Conservation (phyloP, 1,284 basidiomycete species). For the Limonomyces culmigenus region DNA sequence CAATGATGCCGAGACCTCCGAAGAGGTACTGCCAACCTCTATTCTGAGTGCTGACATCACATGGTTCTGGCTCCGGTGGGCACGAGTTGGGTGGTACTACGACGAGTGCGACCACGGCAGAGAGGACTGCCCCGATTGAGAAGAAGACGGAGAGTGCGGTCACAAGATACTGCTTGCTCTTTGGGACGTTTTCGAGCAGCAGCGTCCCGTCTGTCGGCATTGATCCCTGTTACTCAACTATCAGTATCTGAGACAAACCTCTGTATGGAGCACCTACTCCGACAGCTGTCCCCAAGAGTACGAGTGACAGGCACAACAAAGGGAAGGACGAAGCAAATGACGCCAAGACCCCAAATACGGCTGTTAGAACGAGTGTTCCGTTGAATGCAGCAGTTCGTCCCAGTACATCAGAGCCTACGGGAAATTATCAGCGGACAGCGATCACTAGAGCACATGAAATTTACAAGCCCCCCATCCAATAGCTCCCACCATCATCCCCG, state of each 20-base stretch:
- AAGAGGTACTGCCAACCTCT: conserved; percentile 80
- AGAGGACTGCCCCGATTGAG: conserved; percentile 76
- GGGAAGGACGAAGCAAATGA: conserved; percentile 63
- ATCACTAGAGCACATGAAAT: too few relatives aligned
- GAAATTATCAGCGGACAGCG: too few relatives aligned
- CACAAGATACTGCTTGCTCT: conserved; percentile 80
- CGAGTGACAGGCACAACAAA: conserved; percentile 63
- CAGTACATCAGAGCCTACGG: conserved; percentile 61
- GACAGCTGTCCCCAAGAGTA: conserved; percentile 82
- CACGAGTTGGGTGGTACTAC: conserved; percentile 73
- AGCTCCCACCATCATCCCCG: conserved; percentile 94
- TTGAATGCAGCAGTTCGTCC: conserved; percentile 88
- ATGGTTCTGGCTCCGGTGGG: conserved; percentile 24
- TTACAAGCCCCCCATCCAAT: conserved; percentile 80
- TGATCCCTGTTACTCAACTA: too few relatives aligned
- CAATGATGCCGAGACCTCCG: conserved; percentile 51
- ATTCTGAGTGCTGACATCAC: conserved; percentile 56
- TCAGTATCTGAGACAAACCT: too few relatives aligned
- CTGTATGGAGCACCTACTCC: conserved; percentile 41
- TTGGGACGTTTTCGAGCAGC: conserved; percentile 87
- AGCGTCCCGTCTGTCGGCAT: conserved; percentile 97
- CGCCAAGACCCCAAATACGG: conserved; percentile 73
- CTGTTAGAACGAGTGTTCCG: conserved; percentile 78
- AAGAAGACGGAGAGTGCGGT: conserved; percentile 95
- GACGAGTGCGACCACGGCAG: conserved; percentile 62